Evolutionary conservation across 139 green algal species (phyloP).

Genomic region (Coelastrella sp.): DNA sequence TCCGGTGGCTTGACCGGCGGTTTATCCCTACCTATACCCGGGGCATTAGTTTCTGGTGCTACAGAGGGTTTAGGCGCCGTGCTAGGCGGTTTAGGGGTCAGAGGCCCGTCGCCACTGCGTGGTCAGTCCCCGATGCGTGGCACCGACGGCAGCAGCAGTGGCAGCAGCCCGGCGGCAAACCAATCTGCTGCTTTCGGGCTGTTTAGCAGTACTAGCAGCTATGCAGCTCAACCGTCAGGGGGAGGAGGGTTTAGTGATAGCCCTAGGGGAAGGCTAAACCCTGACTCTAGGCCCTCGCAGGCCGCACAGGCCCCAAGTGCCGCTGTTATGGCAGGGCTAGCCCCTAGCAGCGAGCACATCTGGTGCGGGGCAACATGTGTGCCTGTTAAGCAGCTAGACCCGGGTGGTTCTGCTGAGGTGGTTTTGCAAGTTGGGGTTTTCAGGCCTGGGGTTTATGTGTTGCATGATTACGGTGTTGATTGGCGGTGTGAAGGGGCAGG

Average conservation of each 20-base stretch:
- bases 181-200: neutral
- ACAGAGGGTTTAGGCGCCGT: conserved; percentile 17
- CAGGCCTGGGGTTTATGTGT: conserved; percentile 54
- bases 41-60: conserved; percentile 15
- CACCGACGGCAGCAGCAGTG: neutral
- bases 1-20: too few relatives aligned
- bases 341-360: conserved; percentile 52
- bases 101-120: neutral
- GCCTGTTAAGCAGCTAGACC: conserved; percentile 43
- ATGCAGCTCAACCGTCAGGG: neutral
- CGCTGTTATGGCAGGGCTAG: conserved; percentile 47
- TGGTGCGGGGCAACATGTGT: conserved; percentile 62
- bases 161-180: neutral
- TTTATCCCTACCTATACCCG: neutral
- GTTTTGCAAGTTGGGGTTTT: conserved; percentile 60
- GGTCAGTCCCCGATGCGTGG: neutral
- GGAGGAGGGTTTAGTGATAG: neutral
- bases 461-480: conserved; percentile 45
- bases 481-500: conserved; percentile 3
- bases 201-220: neutral
- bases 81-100: conserved; percentile 7
- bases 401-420: conserved; percentile 52
- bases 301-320: neutral
- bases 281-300: too few relatives aligned
- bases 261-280: neutral